Evolutionary conservation across 202 grass and related monocot species (phyloP).

Genomic region (Schoenoplectus tabernaemontani): DNA sequence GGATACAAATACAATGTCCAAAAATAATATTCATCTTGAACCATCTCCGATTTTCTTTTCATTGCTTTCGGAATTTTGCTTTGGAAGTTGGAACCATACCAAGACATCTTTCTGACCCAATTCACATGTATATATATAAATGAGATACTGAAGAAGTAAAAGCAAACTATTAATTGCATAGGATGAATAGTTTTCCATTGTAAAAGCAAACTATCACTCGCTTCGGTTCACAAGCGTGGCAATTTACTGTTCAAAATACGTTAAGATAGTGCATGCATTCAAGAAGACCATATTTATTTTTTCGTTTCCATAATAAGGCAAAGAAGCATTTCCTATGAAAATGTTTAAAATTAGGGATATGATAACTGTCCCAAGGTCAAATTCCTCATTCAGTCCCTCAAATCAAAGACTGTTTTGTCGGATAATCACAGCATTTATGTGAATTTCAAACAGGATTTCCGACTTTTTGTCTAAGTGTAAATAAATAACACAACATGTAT

Average conservation of each 20-base stretch:
- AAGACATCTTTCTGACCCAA: not conserved
- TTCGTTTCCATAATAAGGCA: not conserved
- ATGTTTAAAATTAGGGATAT: too few species aligned
- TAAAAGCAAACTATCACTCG: not conserved
- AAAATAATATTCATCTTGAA: not conserved
- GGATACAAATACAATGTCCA: not conserved
- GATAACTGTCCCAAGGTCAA: too few species aligned
- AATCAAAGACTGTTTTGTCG: too few species aligned
- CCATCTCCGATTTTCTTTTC: not conserved
- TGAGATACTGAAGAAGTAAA: not conserved
- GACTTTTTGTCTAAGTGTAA: too few species aligned
- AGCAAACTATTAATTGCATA: not conserved
- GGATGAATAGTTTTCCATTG: not conserved
- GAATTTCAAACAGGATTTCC: too few species aligned
- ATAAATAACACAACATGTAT: too few species aligned
- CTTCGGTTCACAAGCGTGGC: not conserved
- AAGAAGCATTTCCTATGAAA: not conserved
- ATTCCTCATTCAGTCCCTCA: too few species aligned
- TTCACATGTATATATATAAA: slow-evolving; percentile 7
- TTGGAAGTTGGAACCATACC: not conserved
- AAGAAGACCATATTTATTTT: not conserved
- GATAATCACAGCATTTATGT: too few species aligned
- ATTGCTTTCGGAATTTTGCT: not conserved
- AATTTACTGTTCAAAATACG: not conserved
- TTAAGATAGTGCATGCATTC: not conserved